A percentile compares a stretch with the other conserved stretches of the same genome.
Evolutionary conservation across 2,329 filamentous ascomycete genomes (phyloP).

Genomic region (Phialophora tarda): DNA sequence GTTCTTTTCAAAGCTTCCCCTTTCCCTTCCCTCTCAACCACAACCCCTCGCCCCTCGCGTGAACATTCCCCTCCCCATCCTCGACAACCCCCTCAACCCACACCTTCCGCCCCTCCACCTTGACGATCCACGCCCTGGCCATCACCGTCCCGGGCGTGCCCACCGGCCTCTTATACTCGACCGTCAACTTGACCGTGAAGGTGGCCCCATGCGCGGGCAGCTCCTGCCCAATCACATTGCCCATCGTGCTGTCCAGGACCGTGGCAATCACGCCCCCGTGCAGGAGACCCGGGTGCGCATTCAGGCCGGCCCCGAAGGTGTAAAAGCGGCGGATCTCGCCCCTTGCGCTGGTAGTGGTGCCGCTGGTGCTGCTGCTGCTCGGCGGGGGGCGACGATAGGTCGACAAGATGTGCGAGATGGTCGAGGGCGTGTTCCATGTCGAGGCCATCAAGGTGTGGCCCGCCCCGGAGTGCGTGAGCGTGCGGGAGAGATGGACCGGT

Average conservation of each 20-base stretch:
- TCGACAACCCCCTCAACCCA: constrained; percentile 50
- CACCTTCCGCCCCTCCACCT: constrained; percentile 47
- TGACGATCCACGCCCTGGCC: constrained; percentile 44
- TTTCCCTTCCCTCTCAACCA: constrained; percentile 46
- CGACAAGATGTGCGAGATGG: constrained; percentile 31
- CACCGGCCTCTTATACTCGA: constrained; percentile 49
- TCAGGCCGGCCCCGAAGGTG: constrained; percentile 41
- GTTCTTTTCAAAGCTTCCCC: not conserved
- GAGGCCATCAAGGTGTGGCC: constrained; percentile 36
- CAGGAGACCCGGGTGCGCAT: constrained; percentile 41
- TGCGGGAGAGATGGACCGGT: constrained; percentile 28
- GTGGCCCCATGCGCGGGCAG: constrained; percentile 28
- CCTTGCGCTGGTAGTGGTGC: not conserved
- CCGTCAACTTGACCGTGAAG: constrained; percentile 50
- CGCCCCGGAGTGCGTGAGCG: constrained; percentile 22
- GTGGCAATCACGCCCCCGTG: constrained; percentile 43
- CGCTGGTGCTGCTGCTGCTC: not conserved
- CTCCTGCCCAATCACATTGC: constrained; percentile 26
- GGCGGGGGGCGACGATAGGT: constrained; percentile 19
- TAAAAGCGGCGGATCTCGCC: constrained; percentile 41
- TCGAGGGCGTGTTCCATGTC: constrained; percentile 36
- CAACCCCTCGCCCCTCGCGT: constrained; percentile 50
- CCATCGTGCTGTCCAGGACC: constrained; percentile 42
- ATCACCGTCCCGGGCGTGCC: constrained; percentile 47
- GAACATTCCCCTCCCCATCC: constrained; percentile 46